Percentiles rank a stretch among this genome's conserved stretches.
These are phyloP conservation scores for Pinus tabuliformis DNA, from an alignment of 75 land plant species.

Conservation along the genomic window DNA sequence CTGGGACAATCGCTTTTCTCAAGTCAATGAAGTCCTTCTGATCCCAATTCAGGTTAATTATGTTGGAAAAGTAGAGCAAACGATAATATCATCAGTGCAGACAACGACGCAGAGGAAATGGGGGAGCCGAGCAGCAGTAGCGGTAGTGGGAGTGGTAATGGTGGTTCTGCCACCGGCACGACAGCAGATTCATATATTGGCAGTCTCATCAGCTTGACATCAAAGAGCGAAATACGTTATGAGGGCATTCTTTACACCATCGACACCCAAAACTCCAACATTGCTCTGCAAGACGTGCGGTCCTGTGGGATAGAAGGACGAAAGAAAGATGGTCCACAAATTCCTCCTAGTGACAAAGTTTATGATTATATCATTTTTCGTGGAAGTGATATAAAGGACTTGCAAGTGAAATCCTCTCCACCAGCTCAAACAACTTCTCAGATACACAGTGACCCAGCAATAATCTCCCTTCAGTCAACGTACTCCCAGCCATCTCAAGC, in stretches of 20 bases:
- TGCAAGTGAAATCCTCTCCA: slow-evolving; percentile 89
- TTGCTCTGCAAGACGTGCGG: slow-evolving; percentile 48
- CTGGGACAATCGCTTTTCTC: no score
- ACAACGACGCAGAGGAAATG: no score
- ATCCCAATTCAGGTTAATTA: no score
- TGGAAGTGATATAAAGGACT: slow-evolving; percentile 88
- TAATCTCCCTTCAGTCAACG: slow-evolving; percentile 59
- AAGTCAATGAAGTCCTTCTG: no score
- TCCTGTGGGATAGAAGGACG: slow-evolving; percentile 86
- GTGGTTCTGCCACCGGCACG: no score
- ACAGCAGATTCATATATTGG: slow-evolving; percentile 24
- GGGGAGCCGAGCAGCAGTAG: no score
- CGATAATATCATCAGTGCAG: no score
- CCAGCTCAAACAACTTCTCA: slow-evolving; percentile 45
- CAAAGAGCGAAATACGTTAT: slow-evolving; percentile 62
- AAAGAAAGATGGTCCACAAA: slow-evolving; percentile 80
- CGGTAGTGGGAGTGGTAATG: no score
- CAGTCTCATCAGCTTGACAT: slow-evolving; percentile 54
- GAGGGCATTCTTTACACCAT: slow-evolving; percentile 59
- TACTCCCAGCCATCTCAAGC: slow-evolving; percentile 33
- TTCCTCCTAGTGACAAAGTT: slow-evolving; percentile 73
- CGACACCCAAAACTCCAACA: slow-evolving; percentile 56
- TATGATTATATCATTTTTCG: slow-evolving; percentile 84
- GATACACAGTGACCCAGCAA: slow-evolving; percentile 82
- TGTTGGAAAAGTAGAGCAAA: no score